These are phyloP conservation scores for Myriosclerotinia curreyana DNA, from an alignment of 2,329 filamentous ascomycete genomes.

Conservation along the genomic window DNA sequence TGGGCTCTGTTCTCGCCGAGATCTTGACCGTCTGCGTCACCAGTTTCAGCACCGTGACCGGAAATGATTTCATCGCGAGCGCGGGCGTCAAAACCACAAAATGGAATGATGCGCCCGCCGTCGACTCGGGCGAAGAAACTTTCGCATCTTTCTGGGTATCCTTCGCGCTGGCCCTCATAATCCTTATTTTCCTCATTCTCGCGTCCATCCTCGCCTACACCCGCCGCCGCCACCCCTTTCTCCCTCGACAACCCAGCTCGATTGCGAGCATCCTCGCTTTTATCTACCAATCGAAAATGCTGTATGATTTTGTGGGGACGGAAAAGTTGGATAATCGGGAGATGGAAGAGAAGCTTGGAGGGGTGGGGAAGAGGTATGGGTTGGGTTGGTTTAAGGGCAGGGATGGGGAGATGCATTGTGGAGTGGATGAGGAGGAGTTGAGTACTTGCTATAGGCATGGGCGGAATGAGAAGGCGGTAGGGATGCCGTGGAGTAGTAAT, in stretches of 20 bases:
- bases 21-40: constrained; percentile 68
- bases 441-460: constrained; percentile 61
- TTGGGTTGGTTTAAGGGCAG: constrained; percentile 74
- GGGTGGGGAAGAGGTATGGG: constrained; percentile 65
- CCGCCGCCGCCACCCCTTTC: constrained; percentile 64
- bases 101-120: neutral
- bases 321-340: constrained; percentile 52
- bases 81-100: neutral
- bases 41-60: constrained; percentile 62
- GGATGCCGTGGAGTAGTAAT: constrained; percentile 36
- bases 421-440: constrained; percentile 74
- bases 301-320: constrained; percentile 71
- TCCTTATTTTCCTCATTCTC: constrained; percentile 56
- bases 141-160: constrained; percentile 63
- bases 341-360: constrained; percentile 60
- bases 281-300: constrained; percentile 78
- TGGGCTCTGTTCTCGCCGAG: constrained; percentile 70
- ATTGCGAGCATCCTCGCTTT: constrained; percentile 74
- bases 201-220: constrained; percentile 59
- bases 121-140: constrained; percentile 56
- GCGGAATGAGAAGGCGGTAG: constrained; percentile 35
- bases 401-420: constrained; percentile 71
- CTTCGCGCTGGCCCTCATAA: constrained; percentile 57
- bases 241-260: constrained; percentile 69
- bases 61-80: constrained; percentile 52